These are phyloP conservation scores for Pachyrhizus erosus DNA, from an alignment of 306 rosid genomes.

Conservation along the genomic window DNA sequence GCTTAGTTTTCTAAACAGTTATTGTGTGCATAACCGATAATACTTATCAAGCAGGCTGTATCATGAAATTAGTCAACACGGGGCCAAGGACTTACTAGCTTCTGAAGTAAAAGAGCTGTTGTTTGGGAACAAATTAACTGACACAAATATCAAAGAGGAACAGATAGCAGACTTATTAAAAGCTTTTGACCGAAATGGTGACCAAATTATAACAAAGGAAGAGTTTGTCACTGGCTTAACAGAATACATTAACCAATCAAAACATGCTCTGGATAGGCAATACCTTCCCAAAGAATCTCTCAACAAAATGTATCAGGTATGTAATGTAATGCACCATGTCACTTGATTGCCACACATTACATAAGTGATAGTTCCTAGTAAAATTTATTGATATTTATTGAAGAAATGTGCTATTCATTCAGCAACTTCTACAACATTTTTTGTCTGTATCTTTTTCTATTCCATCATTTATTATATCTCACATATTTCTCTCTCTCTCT, in stretches of 20 bases:
- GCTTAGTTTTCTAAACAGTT: neutral
- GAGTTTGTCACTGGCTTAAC: constrained; percentile 67
- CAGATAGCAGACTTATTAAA: constrained; percentile 53
- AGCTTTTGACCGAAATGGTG: constrained; percentile 56
- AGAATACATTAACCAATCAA: constrained; percentile 54
- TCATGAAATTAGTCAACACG: constrained; percentile 56
- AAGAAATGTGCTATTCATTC: neutral
- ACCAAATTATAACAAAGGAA: constrained; percentile 57
- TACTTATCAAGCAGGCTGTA: constrained; percentile 51
- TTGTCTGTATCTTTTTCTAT: neutral
- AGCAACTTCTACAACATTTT: no score
- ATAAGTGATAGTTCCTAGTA: neutral
- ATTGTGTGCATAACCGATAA: neutral
- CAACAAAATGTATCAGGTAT: constrained; percentile 53
- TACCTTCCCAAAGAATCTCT: constrained; percentile 52
- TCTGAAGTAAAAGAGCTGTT: constrained; percentile 54
- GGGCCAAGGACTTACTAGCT: constrained; percentile 43
- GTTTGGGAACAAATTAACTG: constrained; percentile 43
- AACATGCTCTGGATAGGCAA: constrained; percentile 52
- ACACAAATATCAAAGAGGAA: constrained; percentile 44
- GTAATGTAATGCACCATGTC: neutral
- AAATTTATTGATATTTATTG: neutral
- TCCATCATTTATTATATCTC: neutral
- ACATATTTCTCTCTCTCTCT: no score
- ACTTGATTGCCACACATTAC: constrained; percentile 13